These are phyloP conservation scores for Linnemannia exigua DNA, from an alignment of 192 early-diverging fungal genomes.

Conservation along the genomic window DNA sequence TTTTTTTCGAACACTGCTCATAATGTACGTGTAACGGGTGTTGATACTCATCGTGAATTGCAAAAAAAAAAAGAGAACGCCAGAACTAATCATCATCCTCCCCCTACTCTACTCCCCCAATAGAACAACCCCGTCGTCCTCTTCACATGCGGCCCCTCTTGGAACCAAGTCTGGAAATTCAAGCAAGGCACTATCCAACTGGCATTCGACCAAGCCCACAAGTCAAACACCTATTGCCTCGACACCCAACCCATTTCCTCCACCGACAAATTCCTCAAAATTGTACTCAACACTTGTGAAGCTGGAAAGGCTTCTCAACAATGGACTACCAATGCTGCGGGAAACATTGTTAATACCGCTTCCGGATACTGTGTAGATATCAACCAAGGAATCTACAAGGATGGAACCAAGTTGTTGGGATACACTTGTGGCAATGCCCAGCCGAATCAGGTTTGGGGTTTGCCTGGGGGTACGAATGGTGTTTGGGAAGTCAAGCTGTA, in stretches of 20 bases:
- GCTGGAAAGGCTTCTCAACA: conserved; percentile 5
- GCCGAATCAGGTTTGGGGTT: conserved; percentile 17
- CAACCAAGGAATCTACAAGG: not conserved
- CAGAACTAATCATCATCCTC: not conserved
- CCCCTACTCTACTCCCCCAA: not conserved
- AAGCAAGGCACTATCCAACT: conserved; percentile 19
- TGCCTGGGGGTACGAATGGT: conserved; percentile 14
- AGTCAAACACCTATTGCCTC: conserved; percentile 8
- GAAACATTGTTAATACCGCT: conserved; percentile 16
- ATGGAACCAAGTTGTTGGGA: not conserved
- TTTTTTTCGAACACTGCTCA: no score
- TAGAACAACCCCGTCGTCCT: conserved; percentile 22
- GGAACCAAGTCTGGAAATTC: conserved; percentile 41
- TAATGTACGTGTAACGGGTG: no score
- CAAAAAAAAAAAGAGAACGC: no score
- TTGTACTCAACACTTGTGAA: conserved; percentile 17
- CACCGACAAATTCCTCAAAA: not conserved
- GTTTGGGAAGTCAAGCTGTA: conserved; percentile 12
- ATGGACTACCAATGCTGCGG: conserved; percentile 14
- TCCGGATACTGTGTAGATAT: conserved; percentile 12
- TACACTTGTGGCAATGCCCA: conserved; percentile 20
- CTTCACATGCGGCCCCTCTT: not conserved
- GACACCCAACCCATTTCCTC: conserved; percentile 4
- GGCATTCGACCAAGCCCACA: conserved; percentile 16
- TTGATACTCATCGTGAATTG: no score